Evolutionary conservation across 306 rosid species (phyloP).

Genomic region (Fragaria ananassa): DNA sequence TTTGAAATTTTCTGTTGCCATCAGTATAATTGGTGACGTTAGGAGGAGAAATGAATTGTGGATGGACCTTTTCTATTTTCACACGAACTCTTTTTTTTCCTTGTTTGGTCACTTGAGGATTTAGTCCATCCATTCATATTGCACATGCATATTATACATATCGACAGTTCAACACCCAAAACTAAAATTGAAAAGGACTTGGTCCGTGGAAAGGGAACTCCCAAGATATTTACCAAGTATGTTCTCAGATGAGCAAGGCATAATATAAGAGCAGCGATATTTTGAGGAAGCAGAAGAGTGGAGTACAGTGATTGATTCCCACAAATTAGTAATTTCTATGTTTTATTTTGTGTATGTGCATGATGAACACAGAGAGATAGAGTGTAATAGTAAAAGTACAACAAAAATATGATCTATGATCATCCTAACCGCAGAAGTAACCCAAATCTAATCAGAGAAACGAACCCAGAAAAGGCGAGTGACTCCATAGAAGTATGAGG

Average conservation of each 20-base stretch:
- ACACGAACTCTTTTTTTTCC: no score
- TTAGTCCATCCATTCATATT: neutral
- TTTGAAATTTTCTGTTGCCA: neutral
- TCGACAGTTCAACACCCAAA: no score
- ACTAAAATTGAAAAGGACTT: neutral
- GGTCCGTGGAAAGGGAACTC: neutral
- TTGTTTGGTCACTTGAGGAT: neutral
- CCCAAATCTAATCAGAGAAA: neutral
- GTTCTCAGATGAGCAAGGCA: neutral
- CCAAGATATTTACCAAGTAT: neutral
- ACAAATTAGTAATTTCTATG: neutral
- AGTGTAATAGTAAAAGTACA: neutral
- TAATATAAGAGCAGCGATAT: neutral
- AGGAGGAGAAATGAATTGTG: neutral
- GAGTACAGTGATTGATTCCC: neutral
- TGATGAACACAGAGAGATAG: neutral
- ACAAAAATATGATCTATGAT: neutral
- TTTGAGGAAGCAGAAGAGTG: neutral
- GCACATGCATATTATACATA: neutral
- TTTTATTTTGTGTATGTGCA: neutral
- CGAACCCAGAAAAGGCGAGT: neutral
- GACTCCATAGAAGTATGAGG: neutral
- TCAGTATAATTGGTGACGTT: neutral
- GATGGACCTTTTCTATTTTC: neutral
- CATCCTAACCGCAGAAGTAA: neutral